These are phyloP conservation scores for Cephaloascus albidus DNA, from an alignment of 805 yeast species.

Conservation along the genomic window DNA sequence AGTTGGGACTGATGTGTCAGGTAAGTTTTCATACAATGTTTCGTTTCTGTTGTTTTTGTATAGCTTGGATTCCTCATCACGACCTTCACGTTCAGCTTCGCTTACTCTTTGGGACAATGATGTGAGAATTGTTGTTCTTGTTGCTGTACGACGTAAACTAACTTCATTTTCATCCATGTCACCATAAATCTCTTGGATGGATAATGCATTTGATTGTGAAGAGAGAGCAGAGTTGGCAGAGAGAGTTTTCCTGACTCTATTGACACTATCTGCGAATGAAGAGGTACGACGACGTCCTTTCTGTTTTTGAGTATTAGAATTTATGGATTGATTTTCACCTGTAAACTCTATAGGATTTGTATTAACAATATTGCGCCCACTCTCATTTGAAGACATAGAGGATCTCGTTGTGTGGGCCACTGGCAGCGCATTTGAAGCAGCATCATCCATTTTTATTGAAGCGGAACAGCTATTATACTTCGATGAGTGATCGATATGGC, in stretches of 20 bases:
- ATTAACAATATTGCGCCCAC: no score
- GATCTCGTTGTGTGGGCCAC: no score
- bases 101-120: constrained; percentile 18
- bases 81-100: constrained; percentile 6
- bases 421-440: no score
- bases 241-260: background rate
- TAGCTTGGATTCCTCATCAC: background rate
- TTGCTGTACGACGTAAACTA: constrained; percentile 29
- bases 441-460: no score
- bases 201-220: constrained; percentile 5
- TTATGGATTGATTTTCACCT: no score
- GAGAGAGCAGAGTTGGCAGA: background rate
- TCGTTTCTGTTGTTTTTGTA: background rate
- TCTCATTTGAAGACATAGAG: no score
- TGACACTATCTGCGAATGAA: background rate
- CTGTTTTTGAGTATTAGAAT: no score
- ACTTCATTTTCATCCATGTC: constrained; percentile 24
- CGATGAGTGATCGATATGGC: no score
- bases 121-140: constrained; percentile 34
- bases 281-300: background rate
- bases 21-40: constrained; percentile 6
- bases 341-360: no score
- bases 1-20: constrained; percentile 23
- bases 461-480: no score
- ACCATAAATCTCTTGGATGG: constrained; percentile 30